phyloP scores from a whole-genome alignment of 2,329 filamentous ascomycete genomes.

The Hirsutella thompsonii region DNA sequence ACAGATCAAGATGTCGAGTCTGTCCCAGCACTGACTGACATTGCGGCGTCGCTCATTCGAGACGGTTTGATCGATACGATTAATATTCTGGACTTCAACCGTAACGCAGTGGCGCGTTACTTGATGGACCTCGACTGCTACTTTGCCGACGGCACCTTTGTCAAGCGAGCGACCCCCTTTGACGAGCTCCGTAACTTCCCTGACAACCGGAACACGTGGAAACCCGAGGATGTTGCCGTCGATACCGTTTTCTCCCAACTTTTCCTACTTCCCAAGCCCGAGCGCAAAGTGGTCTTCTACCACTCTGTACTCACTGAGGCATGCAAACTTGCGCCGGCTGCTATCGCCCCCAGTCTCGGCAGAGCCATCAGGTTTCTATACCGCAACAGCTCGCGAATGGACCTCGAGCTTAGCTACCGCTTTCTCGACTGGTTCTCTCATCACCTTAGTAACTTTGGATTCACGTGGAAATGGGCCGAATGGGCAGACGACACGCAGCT shows the following conservation, averaged over 20 bases:
- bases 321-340: slow-evolving; percentile 89
- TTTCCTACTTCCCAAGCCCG: slow-evolving; percentile 71
- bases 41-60: slow-evolving; percentile 72
- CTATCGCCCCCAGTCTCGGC: slow-evolving; percentile 89
- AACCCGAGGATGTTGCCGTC: slow-evolving; percentile 94
- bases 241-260: slow-evolving; percentile 95
- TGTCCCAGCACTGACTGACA: slow-evolving; percentile 63
- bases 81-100: slow-evolving; percentile 87
- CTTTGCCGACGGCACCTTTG: slow-evolving; percentile 79
- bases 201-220: slow-evolving; percentile 66
- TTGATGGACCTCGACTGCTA: slow-evolving; percentile 92
- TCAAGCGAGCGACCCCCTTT: slow-evolving; percentile 85
- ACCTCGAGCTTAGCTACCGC: slow-evolving; percentile 73
- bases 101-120: slow-evolving; percentile 73
- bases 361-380: slow-evolving; percentile 89
- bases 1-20: slow-evolving; percentile 76
- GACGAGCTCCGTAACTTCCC: slow-evolving; percentile 69
- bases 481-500: slow-evolving; percentile 82
- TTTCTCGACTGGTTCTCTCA: slow-evolving; percentile 98
- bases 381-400: slow-evolving; percentile 67
- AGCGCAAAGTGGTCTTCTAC: slow-evolving; percentile 94
- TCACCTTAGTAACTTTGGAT: slow-evolving; percentile 96
- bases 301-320: slow-evolving; percentile 89
- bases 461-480: slow-evolving; percentile 98
- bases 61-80: slow-evolving; percentile 86